These are phyloP conservation scores for Chaetomium cochliodes DNA, from an alignment of 495 filamentous ascomycete genomes.

Conservation along the genomic window DNA sequence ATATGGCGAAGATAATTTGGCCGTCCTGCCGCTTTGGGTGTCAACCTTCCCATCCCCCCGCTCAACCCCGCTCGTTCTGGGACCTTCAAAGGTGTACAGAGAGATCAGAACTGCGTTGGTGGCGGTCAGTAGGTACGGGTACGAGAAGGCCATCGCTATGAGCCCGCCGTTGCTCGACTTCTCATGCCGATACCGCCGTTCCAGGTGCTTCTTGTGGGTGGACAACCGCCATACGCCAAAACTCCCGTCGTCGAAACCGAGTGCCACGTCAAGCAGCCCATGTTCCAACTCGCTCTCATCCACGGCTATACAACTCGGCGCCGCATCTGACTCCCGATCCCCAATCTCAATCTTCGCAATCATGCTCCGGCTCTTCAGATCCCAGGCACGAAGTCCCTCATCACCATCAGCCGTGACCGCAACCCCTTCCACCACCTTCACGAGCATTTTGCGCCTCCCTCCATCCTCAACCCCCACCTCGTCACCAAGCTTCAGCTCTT, in stretches of 20 bases:
- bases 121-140: constrained; percentile 77
- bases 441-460: constrained; percentile 49
- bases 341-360: constrained; percentile 49
- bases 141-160: constrained; percentile 70
- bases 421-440: constrained; percentile 69
- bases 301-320: constrained; percentile 68
- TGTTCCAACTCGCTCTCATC: constrained; percentile 46
- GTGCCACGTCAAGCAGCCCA: constrained; percentile 51
- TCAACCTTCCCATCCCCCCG: too few species aligned
- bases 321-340: constrained; percentile 23
- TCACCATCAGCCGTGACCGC: constrained; percentile 73
- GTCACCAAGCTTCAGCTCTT: constrained; percentile 64
- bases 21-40: not conserved
- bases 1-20: constrained; percentile 40
- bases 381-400: constrained; percentile 75
- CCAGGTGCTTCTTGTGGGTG: constrained; percentile 43
- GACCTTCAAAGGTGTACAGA: constrained; percentile 62
- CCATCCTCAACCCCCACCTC: constrained; percentile 20
- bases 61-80: constrained; percentile 28
- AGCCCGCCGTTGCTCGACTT: constrained; percentile 62
- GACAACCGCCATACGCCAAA: constrained; percentile 68
- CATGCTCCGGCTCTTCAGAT: constrained; percentile 58
- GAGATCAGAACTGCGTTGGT: constrained; percentile 69
- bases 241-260: constrained; percentile 76
- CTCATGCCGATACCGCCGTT: constrained; percentile 53